These are phyloP conservation scores for Nematodospora valgi DNA, from an alignment of 805 yeast genomes.

Conservation along the genomic window DNA sequence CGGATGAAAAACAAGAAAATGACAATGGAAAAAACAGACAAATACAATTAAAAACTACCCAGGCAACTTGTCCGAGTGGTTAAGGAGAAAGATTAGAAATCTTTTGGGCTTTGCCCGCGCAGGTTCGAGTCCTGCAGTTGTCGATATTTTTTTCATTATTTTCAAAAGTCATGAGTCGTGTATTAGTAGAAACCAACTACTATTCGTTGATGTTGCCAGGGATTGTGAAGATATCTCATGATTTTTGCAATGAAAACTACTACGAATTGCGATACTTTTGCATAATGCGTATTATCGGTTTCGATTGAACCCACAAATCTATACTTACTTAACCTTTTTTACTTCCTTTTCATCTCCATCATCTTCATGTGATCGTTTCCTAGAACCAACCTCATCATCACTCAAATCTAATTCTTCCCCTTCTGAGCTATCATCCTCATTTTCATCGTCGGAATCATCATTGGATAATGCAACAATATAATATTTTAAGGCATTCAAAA, in stretches of 20 bases:
- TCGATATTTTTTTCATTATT: constrained; percentile 34
- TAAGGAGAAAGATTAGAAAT: constrained; percentile 39
- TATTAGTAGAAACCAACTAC: too few relatives aligned
- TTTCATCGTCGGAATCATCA: constrained; percentile 49
- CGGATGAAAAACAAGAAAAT: too few relatives aligned
- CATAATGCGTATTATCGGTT: too few relatives aligned
- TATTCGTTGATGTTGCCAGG: too few relatives aligned
- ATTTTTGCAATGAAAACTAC: too few relatives aligned
- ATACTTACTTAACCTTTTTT: constrained; percentile 6
- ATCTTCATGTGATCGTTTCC: constrained; percentile 5
- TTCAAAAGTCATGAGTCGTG: too few relatives aligned
- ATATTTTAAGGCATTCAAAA: constrained; percentile 80
- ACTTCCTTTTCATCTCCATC: background rate
- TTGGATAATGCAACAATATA: constrained; percentile 73
- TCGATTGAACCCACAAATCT: background rate
- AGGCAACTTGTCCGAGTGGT: constrained; percentile 40
- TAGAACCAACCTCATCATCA: constrained; percentile 43
- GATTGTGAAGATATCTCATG: too few relatives aligned
- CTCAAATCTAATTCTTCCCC: constrained; percentile 53
- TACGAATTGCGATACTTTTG: too few relatives aligned
- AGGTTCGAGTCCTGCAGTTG: constrained; percentile 65
- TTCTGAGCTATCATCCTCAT: constrained; percentile 37
- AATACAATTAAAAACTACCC: background rate
- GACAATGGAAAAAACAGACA: too few relatives aligned
- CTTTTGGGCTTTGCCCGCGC: constrained; percentile 62